phyloP scores from a whole-genome alignment of 139 green algal genomes.

The Auxenochlorella pyrenoidosa region DNA sequence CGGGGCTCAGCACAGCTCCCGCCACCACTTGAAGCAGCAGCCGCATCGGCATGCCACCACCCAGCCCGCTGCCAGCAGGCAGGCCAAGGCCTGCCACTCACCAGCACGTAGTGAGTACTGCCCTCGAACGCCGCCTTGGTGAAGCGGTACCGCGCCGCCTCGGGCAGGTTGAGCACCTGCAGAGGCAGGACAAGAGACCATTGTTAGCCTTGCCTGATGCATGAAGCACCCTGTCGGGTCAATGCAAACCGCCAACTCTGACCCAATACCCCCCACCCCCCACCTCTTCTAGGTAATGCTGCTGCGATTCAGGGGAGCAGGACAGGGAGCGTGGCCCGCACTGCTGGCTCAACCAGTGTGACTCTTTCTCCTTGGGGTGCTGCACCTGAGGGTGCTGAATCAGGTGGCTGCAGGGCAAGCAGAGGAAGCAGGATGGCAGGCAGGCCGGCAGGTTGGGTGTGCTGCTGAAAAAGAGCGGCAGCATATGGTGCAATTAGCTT shows the following conservation, averaged over 20 bases:
- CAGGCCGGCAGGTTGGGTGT: neutral
- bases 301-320: constrained; percentile 9
- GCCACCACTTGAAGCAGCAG: no score
- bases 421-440: no score
- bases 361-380: constrained; percentile 16
- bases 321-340: neutral
- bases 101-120: constrained; percentile 24
- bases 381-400: constrained; percentile 33
- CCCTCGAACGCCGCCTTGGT: constrained; percentile 21
- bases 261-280: neutral
- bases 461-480: no score
- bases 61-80: neutral
- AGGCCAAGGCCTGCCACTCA: neutral
- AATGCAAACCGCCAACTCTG: no score
- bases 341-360: constrained; percentile 5
- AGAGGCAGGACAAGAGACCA: neutral
- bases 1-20: no score
- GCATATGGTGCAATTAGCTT: no score
- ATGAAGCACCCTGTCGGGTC: no score
- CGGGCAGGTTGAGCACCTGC: constrained; percentile 8
- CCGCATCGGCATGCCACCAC: no score
- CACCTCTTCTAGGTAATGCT: constrained; percentile 15
- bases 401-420: constrained; percentile 9
- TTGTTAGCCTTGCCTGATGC: no score
- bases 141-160: neutral